Percentiles rank a stretch among this genome's conserved stretches.
Conservation (phyloP, 164 flowering plant genomes). For the Kalanchoe fedtschenkoi region DNA sequence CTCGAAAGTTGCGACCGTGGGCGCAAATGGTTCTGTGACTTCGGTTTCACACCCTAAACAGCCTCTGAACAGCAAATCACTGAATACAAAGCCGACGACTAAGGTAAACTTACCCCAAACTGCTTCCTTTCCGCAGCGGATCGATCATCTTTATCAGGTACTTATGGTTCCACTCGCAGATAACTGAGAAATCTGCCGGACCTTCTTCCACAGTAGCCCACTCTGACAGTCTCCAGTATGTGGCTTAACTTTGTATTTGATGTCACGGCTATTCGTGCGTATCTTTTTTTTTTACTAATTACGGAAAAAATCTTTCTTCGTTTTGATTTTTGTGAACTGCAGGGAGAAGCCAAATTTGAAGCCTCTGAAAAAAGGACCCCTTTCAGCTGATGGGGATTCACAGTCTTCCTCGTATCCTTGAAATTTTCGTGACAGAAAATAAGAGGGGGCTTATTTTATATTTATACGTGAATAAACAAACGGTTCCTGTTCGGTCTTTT, state of each 20-base stretch:
- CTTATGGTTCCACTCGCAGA: conserved; percentile 20
- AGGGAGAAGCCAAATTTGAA: conserved; percentile 55
- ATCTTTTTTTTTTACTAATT: neutral
- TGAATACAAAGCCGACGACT: neutral
- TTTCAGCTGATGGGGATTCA: conserved; percentile 25
- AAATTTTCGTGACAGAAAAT: too few species aligned
- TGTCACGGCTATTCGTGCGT: neutral
- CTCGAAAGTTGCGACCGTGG: neutral
- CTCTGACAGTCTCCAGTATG: conserved; percentile 47
- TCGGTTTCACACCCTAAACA: neutral
- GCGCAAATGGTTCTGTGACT: neutral
- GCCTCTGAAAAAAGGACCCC: conserved; percentile 29
- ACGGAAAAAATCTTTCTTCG: neutral
- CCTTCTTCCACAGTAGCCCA: conserved; percentile 13
- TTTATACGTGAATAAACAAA: too few species aligned
- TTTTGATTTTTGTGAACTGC: conserved; percentile 15
- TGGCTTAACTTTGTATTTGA: conserved; percentile 9
- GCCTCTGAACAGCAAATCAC: neutral
- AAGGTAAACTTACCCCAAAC: neutral
- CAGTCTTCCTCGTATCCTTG: conserved; percentile 61
- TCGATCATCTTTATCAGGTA: conserved; percentile 6
- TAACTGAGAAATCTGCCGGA: conserved; percentile 34
- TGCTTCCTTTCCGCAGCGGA: neutral
- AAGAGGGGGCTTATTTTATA: neutral
- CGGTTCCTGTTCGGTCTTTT: neutral